phyloP scores from a whole-genome alignment of 2,329 filamentous ascomycete genomes.

The Trichoderma sp. region DNA sequence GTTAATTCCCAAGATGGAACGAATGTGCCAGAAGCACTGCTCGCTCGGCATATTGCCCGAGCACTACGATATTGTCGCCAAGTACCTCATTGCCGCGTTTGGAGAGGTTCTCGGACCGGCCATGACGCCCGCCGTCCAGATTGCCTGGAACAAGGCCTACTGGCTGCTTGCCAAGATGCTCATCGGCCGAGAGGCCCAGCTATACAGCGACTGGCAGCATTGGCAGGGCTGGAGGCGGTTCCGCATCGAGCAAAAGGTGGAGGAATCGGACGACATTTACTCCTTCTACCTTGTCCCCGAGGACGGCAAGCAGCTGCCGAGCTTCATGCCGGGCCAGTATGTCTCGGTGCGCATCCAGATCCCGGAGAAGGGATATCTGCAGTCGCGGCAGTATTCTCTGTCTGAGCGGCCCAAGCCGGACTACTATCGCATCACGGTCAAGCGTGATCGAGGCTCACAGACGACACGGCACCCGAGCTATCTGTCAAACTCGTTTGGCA shows the following conservation, averaged over 20 bases:
- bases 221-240: conserved; percentile 70
- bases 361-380: conserved; percentile 54
- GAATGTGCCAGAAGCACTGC: conserved; percentile 69
- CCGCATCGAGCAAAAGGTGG: conserved; percentile 60
- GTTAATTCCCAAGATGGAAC: conserved; percentile 51
- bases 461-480: conserved; percentile 28
- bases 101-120: conserved; percentile 60
- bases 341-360: conserved; percentile 61
- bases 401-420: conserved; percentile 60
- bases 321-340: conserved; percentile 69
- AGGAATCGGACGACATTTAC: conserved; percentile 65
- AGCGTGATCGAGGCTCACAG: conserved; percentile 58
- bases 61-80: conserved; percentile 68
- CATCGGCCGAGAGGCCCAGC: conserved; percentile 60
- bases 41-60: conserved; percentile 65
- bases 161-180: conserved; percentile 70
- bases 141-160: conserved; percentile 70
- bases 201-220: conserved; percentile 58
- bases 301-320: conserved; percentile 58
- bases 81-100: conserved; percentile 66
- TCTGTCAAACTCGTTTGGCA: conserved; percentile 29
- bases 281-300: conserved; percentile 67
- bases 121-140: conserved; percentile 61
- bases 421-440: conserved; percentile 69
- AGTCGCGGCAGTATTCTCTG: conserved; percentile 70